Base-by-base conservation (phyloP, 2,329 filamentous ascomycete species). In the Huntiella bhutanensis region DNA sequence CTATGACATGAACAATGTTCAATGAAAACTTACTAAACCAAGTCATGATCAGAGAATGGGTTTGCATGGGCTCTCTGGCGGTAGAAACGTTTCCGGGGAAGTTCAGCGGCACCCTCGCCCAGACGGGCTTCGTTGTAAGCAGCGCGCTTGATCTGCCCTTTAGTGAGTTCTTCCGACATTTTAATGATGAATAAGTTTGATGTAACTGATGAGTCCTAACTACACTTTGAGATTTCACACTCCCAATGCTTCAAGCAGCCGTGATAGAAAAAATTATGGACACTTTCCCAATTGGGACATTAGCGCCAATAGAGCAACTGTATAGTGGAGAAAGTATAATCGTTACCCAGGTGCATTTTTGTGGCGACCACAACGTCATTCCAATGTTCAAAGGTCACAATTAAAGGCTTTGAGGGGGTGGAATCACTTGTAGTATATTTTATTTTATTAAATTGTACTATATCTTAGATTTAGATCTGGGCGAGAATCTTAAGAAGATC, bases 11-110 rank as follows among this genome's bases (percentile, higher is more conserved):
- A 17, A 34, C 17, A 44, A 6, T 17, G 13, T 33, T 37, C 10
- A 11, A 15, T 15, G 11, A 22, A 33, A 34, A 66, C 75, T 56
- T 73, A 93, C 91, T 98, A 98, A 56, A 72, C 70, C 59, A 98
- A 68, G 49, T 75, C 68, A 66, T 98, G 91, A 57, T 98, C 91
- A 2, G 88, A 95, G 64, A 98, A 98, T 5, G 88, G 87, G 65
- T 98, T 98, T 52, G 91, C 91, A 65, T 98, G 91, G 34, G 91
- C 91, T 61, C 91, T 75, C 63, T 98, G 91, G 47, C 91, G 77
- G 62, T 94, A 98, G 65, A 91, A 94, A 66, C 82, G 88, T 70
- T 98, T 98, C 63, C 84, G 80, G 7, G 91, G 91, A 55, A 95
- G 64, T 55, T 76, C 71, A 5, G 75, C 63, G 35, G 64, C 63